These are phyloP conservation scores for Alternaria panax DNA, from an alignment of 2,329 filamentous ascomycete species.

Conservation along the genomic window DNA sequence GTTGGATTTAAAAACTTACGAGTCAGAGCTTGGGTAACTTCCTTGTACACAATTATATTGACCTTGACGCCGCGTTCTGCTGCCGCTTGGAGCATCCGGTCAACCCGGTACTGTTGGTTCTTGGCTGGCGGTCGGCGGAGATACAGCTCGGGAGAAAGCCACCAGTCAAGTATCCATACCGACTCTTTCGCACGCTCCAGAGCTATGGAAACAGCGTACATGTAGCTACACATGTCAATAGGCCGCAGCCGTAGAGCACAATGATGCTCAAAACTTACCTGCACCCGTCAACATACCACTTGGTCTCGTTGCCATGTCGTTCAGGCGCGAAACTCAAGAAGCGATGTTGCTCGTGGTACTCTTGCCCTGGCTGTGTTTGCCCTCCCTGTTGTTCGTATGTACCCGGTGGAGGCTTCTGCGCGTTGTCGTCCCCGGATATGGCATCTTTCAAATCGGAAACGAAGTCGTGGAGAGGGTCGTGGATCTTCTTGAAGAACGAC, in stretches of 20 bases:
- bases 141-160: conserved; percentile 88
- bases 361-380: conserved; percentile 41
- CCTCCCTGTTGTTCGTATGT: conserved; percentile 28
- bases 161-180: conserved; percentile 89
- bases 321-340: conserved; percentile 74
- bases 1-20: conserved; percentile 65
- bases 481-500: conserved; percentile 63
- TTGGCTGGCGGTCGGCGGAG: conserved; percentile 80
- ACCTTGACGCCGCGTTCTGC: conserved; percentile 84
- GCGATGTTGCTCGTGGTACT: conserved; percentile 57
- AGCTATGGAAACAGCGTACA: conserved; percentile 83
- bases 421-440: conserved; percentile 56
- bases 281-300: conserved; percentile 82
- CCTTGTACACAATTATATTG: conserved; percentile 91
- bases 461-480: conserved; percentile 59
- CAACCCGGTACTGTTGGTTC: conserved; percentile 84
- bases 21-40: conserved; percentile 77
- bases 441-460: conserved; percentile 61
- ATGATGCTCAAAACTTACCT: not conserved
- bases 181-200: conserved; percentile 78
- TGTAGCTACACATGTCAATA: conserved; percentile 60
- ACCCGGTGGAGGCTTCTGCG: conserved; percentile 52
- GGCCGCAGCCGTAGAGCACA: not conserved
- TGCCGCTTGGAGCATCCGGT: conserved; percentile 81
- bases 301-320: conserved; percentile 73